Evolutionary conservation across 257 asterid species (phyloP).

Genomic region (Solanum lignicaule): DNA sequence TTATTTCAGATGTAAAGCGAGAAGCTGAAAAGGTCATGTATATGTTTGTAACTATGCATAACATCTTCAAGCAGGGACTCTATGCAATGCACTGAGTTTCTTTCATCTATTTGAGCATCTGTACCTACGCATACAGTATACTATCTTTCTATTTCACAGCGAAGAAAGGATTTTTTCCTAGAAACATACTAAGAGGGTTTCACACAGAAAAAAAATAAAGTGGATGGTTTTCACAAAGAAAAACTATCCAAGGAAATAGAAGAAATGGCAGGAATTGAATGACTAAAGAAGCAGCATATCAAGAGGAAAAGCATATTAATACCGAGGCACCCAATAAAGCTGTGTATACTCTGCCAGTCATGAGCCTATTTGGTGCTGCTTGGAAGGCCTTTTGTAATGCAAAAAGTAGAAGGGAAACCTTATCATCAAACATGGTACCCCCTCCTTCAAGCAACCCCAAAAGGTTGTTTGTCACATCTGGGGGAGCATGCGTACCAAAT

Average conservation of each 20-base stretch:
- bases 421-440: slow-evolving; percentile 98
- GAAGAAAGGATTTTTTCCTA: not conserved
- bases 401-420: slow-evolving; percentile 92
- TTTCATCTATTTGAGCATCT: not conserved
- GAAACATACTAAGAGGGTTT: not conserved
- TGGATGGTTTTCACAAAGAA: not conserved
- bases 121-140: not conserved
- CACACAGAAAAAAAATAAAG: not conserved
- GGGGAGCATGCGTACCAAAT: slow-evolving; percentile 62
- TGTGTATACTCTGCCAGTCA: slow-evolving; percentile 72
- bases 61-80: not conserved
- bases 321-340: slow-evolving; percentile 92
- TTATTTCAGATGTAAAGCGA: not conserved
- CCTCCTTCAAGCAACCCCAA: slow-evolving; percentile 88
- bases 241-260: not conserved
- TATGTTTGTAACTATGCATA: not conserved
- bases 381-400: slow-evolving; percentile 93
- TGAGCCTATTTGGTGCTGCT: slow-evolving; percentile 90
- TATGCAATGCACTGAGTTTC: not conserved
- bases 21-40: not conserved
- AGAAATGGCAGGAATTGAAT: not conserved
- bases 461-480: slow-evolving; percentile 60
- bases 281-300: not conserved
- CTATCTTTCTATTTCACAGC: not conserved
- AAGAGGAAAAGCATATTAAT: slow-evolving; percentile 14